Evolutionary conservation across 495 filamentous ascomycete genomes (phyloP), one percentile per base, ranked within the genome.

Genomic region (Lentithecium fluviatile): DNA sequence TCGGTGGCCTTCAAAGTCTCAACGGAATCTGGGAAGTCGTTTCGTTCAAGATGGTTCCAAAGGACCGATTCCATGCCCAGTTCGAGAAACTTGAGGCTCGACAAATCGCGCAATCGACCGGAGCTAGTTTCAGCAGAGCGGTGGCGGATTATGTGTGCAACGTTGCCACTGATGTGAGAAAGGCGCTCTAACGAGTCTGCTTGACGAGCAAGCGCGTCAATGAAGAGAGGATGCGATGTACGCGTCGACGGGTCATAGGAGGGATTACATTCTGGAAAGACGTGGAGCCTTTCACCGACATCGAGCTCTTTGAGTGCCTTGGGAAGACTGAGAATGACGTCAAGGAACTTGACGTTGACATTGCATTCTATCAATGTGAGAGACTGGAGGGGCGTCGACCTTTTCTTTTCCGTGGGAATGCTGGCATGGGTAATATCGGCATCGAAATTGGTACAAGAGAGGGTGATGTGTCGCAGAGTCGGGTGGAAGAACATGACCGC

Each of bases 341-440:
- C 25, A 6, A 68, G 65, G 17, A 56, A 45, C n/a, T 13, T 8
- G 2, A 62, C 20, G 21, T 59, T 52, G 45, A 68, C 47, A 43
- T 68, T 68, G 51, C 65, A 68, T 50, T 68, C 65, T 11, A 60
- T 54, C 29, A 68, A 52, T 6, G 38, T 61, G 13, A 68, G 38
- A 20, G 37, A 56, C 23, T 52, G 34, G 17, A 68, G 48, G 2
- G 60, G 42, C 25, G 60, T 68, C 0, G 56, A 50, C 23, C 57
- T 59, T 15, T 38, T 37, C 26, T 56, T 64, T 1, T 56, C 45
- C 2, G 52, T 21, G n/a, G 47, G 17, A 5, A 58, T 29, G 17
- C 53, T 29, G 42, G 13, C 25, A 10, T 34, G 13, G 17, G 49
- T 57, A 19, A 54, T 50, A 13, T 57, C 29, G 13, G 36, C 45